Base-by-base conservation (phyloP, 306 rosid genomes). In the Inga laurina region DNA sequence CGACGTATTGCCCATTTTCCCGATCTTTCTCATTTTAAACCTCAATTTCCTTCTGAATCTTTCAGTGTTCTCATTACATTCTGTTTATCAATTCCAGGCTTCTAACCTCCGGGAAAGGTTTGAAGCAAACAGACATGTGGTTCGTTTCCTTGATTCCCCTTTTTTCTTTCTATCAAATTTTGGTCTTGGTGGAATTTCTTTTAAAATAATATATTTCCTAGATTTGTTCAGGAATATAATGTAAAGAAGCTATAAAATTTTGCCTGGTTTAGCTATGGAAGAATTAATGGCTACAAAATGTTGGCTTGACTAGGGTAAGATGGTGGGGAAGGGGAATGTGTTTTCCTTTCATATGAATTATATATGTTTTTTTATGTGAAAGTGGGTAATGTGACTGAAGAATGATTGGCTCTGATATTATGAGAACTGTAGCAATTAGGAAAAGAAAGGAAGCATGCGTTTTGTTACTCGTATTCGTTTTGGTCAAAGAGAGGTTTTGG, bases 41-140 rank as follows among this genome's bases (percentile, higher is more conserved):
- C 6, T 10, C 35, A 65, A 32, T 46, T 49, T 46, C 41, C 24
- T 2, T 3, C 13, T 78, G 21, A 3, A 19, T 78, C 37, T 66
- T 49, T 66, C 65, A 46, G 66, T 65, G 1, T 61, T 62, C 82
- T 80, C 10, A 78, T 77, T 44, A 12, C 37, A 22, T 37, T 49
- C 62, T 44, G 1, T 16, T 24, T 27, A 8, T 71, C 27, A 24
- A 3, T 71, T 85, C 81, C 93, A 96, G 99, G 99, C 99, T 75
- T 81, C 91, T 8, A 92, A 85, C 0, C 91, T 94, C 68, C 99
- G 99, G 27, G 94, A 90, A n/a, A 85, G 97, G 68, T 94, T 96
- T 85, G 98, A 94, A 51, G 82, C 90, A 74, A 85, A 96, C 91
- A 94, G 75, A 68, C 90, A 87, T 44, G 93, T 92, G 95, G 99